phyloP scores from a whole-genome alignment of 1,139 yeast species.

The Nakaseomyces kungkrabaensis region DNA sequence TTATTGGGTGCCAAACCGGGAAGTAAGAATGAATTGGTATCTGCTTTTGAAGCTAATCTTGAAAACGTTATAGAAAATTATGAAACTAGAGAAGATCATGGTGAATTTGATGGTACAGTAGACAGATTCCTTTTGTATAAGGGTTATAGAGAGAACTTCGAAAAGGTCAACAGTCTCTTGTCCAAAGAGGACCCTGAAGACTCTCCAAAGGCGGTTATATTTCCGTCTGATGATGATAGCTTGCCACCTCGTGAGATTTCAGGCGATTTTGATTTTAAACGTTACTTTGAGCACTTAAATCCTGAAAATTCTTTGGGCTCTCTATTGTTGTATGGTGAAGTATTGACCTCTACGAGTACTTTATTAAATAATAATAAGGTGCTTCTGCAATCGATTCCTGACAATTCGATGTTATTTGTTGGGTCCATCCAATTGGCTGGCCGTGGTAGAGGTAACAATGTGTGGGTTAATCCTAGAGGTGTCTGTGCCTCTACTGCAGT shows the following conservation, averaged over 20 bases:
- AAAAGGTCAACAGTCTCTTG: conserved; percentile 26
- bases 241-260: conserved; percentile 45
- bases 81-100: conserved; percentile 8
- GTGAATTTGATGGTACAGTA: conserved; percentile 15
- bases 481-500: conserved; percentile 76
- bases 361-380: conserved; percentile 64
- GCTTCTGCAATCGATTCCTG: conserved; percentile 36
- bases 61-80: conserved; percentile 9
- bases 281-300: conserved; percentile 44
- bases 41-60: conserved; percentile 12
- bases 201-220: conserved; percentile 42
- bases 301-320: conserved; percentile 46
- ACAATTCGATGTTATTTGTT: conserved; percentile 30
- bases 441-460: conserved; percentile 88
- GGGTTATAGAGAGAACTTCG: conserved; percentile 21
- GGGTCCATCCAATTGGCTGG: conserved; percentile 86
- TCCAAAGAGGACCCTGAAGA: conserved; percentile 42
- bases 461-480: conserved; percentile 92
- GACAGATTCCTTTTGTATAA: conserved; percentile 30
- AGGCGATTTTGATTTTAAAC: conserved; percentile 59
- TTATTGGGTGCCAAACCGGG: conserved; percentile 27
- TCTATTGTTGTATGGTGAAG: conserved; percentile 68
- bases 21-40: conserved; percentile 32
- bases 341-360: conserved; percentile 78
- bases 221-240: conserved; percentile 29